Conservation (phyloP, 768 basidiomycete genomes). For the Xerocomellus intermedius region DNA sequence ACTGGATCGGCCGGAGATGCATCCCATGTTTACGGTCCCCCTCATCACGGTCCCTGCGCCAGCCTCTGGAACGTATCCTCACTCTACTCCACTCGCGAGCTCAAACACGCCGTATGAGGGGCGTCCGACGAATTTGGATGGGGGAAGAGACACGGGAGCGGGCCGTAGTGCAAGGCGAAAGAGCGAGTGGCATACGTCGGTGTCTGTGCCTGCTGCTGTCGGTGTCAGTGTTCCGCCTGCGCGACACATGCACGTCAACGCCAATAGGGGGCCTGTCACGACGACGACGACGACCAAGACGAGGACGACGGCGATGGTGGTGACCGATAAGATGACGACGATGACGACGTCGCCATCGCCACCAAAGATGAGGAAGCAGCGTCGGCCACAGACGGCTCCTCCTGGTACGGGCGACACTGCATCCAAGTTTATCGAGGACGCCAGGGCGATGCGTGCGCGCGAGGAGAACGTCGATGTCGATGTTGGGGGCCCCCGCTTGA, state of each 20-base stretch:
- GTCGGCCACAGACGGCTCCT: constrained; percentile 30
- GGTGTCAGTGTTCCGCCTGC: neutral
- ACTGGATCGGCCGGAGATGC: neutral
- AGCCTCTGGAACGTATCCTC: neutral
- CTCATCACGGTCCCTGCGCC: constrained; percentile 24
- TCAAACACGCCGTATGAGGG: neutral
- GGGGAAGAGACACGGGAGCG: neutral
- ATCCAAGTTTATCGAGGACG: constrained; percentile 16
- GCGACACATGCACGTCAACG: neutral
- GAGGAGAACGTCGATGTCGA: neutral
- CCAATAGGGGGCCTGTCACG: neutral
- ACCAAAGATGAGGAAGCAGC: constrained; percentile 5
- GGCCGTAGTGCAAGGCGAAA: neutral
- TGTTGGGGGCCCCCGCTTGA: neutral
- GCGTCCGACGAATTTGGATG: neutral
- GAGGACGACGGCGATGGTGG: neutral
- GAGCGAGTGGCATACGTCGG: neutral
- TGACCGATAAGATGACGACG: neutral
- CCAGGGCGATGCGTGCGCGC: neutral
- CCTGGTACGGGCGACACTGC: constrained; percentile 8
- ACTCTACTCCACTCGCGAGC: neutral
- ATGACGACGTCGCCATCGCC: neutral
- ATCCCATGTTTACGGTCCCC: constrained; percentile 32
- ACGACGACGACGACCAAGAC: neutral
- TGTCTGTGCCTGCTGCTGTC: neutral